phyloP scores from a whole-genome alignment of 1,284 basidiomycete genomes.

The Cryptococcus sp. region DNA sequence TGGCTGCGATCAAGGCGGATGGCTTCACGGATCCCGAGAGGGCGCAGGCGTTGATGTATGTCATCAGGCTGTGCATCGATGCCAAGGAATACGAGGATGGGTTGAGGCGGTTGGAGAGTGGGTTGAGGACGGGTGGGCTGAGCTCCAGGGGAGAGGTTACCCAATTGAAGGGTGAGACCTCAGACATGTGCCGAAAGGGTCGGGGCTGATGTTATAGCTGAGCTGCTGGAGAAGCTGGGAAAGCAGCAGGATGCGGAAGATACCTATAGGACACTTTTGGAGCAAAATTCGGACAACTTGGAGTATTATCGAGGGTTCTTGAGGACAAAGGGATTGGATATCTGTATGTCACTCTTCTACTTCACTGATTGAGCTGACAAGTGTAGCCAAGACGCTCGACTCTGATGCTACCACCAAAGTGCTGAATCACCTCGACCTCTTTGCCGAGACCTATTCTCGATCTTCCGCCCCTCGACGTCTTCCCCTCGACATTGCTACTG shows the following conservation, averaged over 20 bases:
- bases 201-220: constrained; percentile 14
- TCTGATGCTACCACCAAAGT: constrained; percentile 53
- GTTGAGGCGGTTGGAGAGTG: constrained; percentile 60
- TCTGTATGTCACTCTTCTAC: constrained; percentile 59
- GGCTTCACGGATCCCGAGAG: constrained; percentile 55
- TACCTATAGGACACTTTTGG: constrained; percentile 72
- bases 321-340: constrained; percentile 58
- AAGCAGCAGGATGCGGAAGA: constrained; percentile 63
- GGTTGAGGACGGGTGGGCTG: constrained; percentile 60
- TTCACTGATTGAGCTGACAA: background rate
- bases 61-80: constrained; percentile 72
- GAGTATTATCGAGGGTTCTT: constrained; percentile 76
- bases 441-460: constrained; percentile 59
- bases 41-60: constrained; percentile 77
- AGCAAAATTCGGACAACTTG: constrained; percentile 78
- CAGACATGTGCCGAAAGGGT: background rate
- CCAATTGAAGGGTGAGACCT: constrained; percentile 60
- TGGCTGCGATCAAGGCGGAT: constrained; percentile 55
- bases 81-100: constrained; percentile 53
- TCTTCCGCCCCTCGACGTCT: constrained; percentile 69
- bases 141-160: constrained; percentile 66
- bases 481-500: constrained; percentile 61
- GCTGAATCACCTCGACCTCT: constrained; percentile 56
- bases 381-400: constrained; percentile 13
- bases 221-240: constrained; percentile 60